Evolutionary conservation across 83 land plant species (phyloP).

Genomic region (Thuja plicata): DNA sequence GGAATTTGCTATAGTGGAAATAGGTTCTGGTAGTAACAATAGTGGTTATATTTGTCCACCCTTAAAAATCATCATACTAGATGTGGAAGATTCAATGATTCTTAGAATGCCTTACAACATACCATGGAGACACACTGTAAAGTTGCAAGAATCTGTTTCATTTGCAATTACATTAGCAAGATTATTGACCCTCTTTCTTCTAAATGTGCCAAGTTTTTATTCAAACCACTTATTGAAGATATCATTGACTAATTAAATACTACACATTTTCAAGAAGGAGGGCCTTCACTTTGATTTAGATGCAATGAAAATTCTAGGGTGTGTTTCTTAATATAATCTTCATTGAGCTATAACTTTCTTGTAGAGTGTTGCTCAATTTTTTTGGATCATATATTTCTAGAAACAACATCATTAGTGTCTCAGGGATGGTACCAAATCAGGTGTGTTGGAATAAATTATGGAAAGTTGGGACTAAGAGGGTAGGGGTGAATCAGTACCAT

Average conservation of each 20-base stretch:
- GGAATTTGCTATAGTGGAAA: slow-evolving; percentile 96
- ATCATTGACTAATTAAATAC: slow-evolving; percentile 79
- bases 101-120: slow-evolving; percentile 97
- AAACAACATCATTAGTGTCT: no score
- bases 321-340: no score
- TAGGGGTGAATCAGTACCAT: no score
- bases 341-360: no score
- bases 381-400: no score
- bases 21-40: slow-evolving; percentile 65
- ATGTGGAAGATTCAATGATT: slow-evolving; percentile 99
- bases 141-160: slow-evolving; percentile 96
- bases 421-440: no score
- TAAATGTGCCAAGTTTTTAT: slow-evolving; percentile 98
- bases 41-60: slow-evolving; percentile 95
- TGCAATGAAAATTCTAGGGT: slow-evolving; percentile 20
- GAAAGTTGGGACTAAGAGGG: no score
- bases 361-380: no score
- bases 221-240: slow-evolving; percentile 88
- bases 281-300: slow-evolving; percentile 76
- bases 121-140: slow-evolving; percentile 98
- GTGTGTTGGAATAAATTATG: no score
- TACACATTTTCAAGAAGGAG: slow-evolving; percentile 84
- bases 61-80: slow-evolving; percentile 86
- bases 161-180: slow-evolving; percentile 98
- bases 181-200: slow-evolving; percentile 99